Conservation (phyloP, 768 basidiomycete genomes). For the Antrodiella citrinella region DNA sequence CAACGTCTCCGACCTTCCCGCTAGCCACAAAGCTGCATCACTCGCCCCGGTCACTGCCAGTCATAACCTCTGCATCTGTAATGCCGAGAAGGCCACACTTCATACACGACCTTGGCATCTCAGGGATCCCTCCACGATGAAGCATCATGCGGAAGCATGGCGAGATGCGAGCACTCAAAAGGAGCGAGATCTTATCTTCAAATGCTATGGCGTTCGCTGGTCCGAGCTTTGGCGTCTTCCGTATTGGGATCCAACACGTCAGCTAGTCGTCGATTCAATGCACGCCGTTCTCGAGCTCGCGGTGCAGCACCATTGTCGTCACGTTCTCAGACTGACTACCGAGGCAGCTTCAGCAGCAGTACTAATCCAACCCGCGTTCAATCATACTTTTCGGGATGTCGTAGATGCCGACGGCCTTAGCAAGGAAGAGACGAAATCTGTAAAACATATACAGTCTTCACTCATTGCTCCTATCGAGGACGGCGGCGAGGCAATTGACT, state of each 20-base stretch:
- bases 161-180: constrained; percentile 7
- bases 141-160: constrained; percentile 9
- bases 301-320: constrained; percentile 24
- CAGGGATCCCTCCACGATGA: not conserved
- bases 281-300: constrained; percentile 30
- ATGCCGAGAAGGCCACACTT: too few species aligned
- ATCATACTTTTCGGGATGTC: constrained; percentile 1
- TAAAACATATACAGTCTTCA: not conserved
- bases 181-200: constrained; percentile 8
- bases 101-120: constrained; percentile 8
- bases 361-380: not conserved
- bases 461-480: not conserved
- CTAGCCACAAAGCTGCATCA: not conserved
- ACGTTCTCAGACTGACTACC: constrained; percentile 18
- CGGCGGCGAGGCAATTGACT: too few species aligned
- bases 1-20: constrained; percentile 25
- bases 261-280: constrained; percentile 31
- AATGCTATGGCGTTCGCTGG: constrained; percentile 18
- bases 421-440: not conserved
- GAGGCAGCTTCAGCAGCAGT: constrained; percentile 7
- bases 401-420: not conserved
- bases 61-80: not conserved
- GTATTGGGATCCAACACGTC: constrained; percentile 30
- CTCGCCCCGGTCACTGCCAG: constrained; percentile 5
- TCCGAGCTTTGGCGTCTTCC: constrained; percentile 25